These are phyloP conservation scores for Crithidia brevicula DNA, from an alignment of 208 protist genomes.

Conservation along the genomic window DNA sequence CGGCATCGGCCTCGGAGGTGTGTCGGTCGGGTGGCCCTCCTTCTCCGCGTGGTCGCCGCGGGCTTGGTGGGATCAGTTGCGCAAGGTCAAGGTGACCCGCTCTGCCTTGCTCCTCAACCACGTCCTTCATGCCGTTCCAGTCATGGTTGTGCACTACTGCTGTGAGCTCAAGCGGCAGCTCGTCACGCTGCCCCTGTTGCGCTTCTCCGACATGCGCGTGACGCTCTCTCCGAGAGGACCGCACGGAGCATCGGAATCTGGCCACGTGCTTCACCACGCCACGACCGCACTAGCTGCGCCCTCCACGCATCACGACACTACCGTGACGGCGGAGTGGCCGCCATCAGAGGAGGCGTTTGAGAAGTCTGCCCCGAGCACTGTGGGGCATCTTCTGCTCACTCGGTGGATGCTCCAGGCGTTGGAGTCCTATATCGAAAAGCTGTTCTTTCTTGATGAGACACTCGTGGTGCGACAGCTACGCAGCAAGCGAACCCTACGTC, in stretches of 20 bases:
- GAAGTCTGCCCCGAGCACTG: not conserved
- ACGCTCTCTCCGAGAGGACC: not conserved
- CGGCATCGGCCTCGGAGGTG: constrained; percentile 2
- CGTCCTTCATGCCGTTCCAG: constrained; percentile 70
- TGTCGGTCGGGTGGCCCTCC: not conserved
- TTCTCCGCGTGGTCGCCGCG: constrained; percentile 19
- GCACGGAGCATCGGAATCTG: not conserved
- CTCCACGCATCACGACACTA: constrained; percentile 5
- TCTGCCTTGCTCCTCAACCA: constrained; percentile 50
- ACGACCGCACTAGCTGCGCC: not conserved
- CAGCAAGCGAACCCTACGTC: constrained; percentile 56
- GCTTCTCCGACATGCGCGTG: constrained; percentile 42
- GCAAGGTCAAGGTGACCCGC: constrained; percentile 41
- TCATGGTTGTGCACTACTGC: constrained; percentile 59
- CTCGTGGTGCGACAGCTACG: constrained; percentile 74
- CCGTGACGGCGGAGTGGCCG: constrained; percentile 10
- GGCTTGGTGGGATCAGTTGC: constrained; percentile 31
- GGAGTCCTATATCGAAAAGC: constrained; percentile 60
- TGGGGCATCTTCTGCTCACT: constrained; percentile 40
- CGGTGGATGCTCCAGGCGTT: constrained; percentile 42
- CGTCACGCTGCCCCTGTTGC: constrained; percentile 61
- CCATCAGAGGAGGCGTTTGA: constrained; percentile 30
- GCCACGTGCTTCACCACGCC: not conserved
- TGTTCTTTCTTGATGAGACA: constrained; percentile 66
- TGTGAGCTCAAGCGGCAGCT: constrained; percentile 70